A percentile compares a stretch with the other conserved stretches of the same genome.
Conservation (phyloP, 768 basidiomycete genomes). For the Trametes coccinea region DNA sequence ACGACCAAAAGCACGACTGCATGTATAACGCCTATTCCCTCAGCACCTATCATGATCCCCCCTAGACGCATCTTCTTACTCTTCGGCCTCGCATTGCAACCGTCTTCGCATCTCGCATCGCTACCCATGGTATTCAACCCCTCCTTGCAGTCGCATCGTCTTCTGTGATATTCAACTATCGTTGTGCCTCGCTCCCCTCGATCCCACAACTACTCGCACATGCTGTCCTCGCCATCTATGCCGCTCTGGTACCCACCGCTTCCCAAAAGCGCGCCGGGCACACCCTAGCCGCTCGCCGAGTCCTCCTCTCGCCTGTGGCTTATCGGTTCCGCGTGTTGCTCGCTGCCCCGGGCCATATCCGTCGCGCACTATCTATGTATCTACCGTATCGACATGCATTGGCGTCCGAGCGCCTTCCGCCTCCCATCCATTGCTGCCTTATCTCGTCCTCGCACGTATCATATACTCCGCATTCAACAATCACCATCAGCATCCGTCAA, state of each 20-base stretch:
- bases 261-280: slow-evolving; percentile 6
- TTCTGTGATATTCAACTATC: slow-evolving; percentile 17
- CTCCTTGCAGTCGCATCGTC: slow-evolving; percentile 7
- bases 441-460: slow-evolving; percentile 3
- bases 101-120: slow-evolving; percentile 16
- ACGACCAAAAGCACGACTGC: slow-evolving; percentile 24
- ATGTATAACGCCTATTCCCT: slow-evolving; percentile 5
- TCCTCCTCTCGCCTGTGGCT: neutral
- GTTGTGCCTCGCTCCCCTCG: slow-evolving; percentile 14
- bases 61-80: slow-evolving; percentile 15
- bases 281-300: neutral
- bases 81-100: slow-evolving; percentile 14
- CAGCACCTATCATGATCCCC: neutral
- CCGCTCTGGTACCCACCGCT: neutral
- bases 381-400: slow-evolving; percentile 10
- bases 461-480: slow-evolving; percentile 2
- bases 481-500: neutral
- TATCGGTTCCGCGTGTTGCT: neutral
- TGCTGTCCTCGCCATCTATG: neutral
- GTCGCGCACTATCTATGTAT: slow-evolving; percentile 22
- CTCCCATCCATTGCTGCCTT: slow-evolving; percentile 13
- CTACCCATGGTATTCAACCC: slow-evolving; percentile 7
- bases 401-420: slow-evolving; percentile 12
- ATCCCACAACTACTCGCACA: neutral
- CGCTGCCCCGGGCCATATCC: neutral